phyloP scores from a whole-genome alignment of 1,139 yeast genomes.

The Scheffersomyces cryptocercus region DNA sequence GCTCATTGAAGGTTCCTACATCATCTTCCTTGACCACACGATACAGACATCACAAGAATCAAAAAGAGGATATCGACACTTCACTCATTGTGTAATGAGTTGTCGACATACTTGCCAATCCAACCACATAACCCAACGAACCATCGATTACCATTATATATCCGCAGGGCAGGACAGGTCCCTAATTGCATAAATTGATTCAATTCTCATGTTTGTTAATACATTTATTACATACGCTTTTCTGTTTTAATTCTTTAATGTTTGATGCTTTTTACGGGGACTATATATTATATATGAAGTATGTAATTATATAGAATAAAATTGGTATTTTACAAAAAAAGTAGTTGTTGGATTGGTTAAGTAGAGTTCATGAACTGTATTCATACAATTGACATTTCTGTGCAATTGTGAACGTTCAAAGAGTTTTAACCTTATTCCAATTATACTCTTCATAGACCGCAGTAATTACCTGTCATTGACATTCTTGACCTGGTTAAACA shows the following conservation, averaged over 20 bases:
- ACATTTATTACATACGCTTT: not conserved
- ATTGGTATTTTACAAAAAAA: not conserved
- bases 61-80: no score
- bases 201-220: not conserved
- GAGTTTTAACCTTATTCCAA: no score
- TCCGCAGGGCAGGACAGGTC: not conserved
- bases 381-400: no score
- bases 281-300: not conserved
- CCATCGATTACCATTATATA: not conserved
- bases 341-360: no score
- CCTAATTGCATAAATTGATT: constrained; percentile 1
- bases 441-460: no score
- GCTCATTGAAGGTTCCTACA: no score
- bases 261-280: not conserved
- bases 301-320: not conserved
- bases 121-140: constrained; percentile 26
- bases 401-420: no score
- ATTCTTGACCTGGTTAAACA: no score
- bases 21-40: no score
- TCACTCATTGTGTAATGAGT: constrained; percentile 6
- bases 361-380: no score
- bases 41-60: no score
- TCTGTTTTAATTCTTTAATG: not conserved
- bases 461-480: no score
- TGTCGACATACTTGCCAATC: constrained; percentile 40